Conservation (phyloP, 441 rosid genomes). For the Eruca vesicaria region DNA sequence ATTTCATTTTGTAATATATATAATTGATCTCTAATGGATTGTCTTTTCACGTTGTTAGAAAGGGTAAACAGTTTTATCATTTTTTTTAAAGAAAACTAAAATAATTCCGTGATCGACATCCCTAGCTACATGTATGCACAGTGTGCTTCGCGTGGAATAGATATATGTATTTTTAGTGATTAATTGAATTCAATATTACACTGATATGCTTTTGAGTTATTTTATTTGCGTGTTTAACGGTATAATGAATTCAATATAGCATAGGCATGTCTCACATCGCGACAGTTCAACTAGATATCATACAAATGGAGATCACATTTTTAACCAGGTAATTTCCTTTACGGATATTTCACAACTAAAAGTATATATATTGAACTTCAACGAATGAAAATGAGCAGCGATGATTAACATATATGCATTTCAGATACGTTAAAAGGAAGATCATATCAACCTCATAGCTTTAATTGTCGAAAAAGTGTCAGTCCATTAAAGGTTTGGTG, state of each 20-base stretch:
- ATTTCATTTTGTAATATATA: neutral
- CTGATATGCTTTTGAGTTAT: neutral
- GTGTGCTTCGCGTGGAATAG: neutral
- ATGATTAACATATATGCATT: conserved; percentile 16
- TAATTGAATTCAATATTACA: neutral
- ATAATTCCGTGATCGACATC: neutral
- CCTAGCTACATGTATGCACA: neutral
- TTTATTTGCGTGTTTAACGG: neutral
- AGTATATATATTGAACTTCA: neutral
- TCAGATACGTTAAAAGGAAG: conserved; percentile 23
- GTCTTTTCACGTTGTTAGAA: neutral
- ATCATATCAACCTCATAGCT: conserved; percentile 33
- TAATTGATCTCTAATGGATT: neutral
- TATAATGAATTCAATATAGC: neutral
- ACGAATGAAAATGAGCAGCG: neutral
- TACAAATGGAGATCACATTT: neutral
- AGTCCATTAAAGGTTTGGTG: conserved; percentile 31
- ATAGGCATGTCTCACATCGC: neutral
- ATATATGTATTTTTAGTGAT: neutral
- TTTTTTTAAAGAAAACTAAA: neutral
- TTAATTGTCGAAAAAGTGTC: conserved; percentile 32
- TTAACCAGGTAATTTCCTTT: neutral
- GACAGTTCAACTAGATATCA: neutral
- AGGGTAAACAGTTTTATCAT: neutral
- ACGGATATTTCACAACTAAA: neutral